A percentile compares a stretch with the other conserved stretches of the same genome.
Evolutionary conservation across 495 filamentous ascomycete species (phyloP).

Genomic region (Bacidia gigantensis): DNA sequence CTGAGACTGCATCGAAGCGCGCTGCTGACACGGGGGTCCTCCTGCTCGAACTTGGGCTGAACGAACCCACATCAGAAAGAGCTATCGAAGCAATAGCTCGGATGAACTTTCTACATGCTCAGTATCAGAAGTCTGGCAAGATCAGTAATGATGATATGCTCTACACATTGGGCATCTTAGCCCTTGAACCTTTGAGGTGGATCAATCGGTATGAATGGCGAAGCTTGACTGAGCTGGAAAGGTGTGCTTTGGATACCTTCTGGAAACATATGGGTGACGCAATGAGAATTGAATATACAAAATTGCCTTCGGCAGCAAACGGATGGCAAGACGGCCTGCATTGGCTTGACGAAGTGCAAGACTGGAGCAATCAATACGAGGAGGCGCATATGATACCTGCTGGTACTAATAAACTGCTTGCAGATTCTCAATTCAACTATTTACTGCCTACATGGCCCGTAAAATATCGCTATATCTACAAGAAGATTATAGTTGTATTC

Average conservation of each 20-base stretch:
- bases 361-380: constrained; percentile 45
- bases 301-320: not conserved
- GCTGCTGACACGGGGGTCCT: constrained; percentile 25
- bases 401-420: constrained; percentile 35
- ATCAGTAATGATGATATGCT: constrained; percentile 52
- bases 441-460: constrained; percentile 40
- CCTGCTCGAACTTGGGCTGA: constrained; percentile 20
- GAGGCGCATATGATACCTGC: constrained; percentile 42
- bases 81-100: constrained; percentile 39
- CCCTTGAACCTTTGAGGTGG: constrained; percentile 42
- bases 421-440: constrained; percentile 39
- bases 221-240: constrained; percentile 42
- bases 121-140: constrained; percentile 40
- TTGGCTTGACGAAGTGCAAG: constrained; percentile 43
- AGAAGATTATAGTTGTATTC: constrained; percentile 39
- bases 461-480: constrained; percentile 29
- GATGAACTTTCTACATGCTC: constrained; percentile 49
- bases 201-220: constrained; percentile 49
- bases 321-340: constrained; percentile 47
- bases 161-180: constrained; percentile 50
- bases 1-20: constrained; percentile 22
- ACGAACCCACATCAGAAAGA: constrained; percentile 21
- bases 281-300: constrained; percentile 33
- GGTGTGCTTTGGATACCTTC: constrained; percentile 47
- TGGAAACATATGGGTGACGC: constrained; percentile 51